Conservation (phyloP, 345 rosid genomes). For the Gossypium longicalyx region DNA sequence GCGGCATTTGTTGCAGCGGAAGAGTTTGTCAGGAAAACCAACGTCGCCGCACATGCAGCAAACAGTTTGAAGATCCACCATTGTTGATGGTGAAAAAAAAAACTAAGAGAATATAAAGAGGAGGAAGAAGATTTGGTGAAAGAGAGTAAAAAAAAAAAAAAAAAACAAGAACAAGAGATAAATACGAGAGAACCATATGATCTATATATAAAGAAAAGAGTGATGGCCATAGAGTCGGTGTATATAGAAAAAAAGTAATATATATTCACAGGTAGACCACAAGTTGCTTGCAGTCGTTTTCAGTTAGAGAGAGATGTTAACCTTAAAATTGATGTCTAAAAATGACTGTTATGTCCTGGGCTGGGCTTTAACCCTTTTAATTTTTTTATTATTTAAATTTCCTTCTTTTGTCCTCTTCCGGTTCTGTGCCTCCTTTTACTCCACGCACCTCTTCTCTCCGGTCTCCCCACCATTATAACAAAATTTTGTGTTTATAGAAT, state of each 20-base stretch:
- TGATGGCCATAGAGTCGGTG: conserved; percentile 29
- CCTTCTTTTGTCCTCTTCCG: conserved; percentile 23
- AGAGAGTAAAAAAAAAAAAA: neutral
- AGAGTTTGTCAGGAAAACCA: conserved; percentile 91
- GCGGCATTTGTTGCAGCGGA: conserved; percentile 84
- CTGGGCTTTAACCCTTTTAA: neutral
- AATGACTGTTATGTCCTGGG: conserved; percentile 42
- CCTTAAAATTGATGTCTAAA: conserved; percentile 35
- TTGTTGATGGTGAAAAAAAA: conserved; percentile 16
- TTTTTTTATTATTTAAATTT: neutral
- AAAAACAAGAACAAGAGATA: conserved; percentile 7
- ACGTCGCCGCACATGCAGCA: conserved; percentile 99
- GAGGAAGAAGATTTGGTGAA: conserved; percentile 10
- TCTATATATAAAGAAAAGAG: conserved; percentile 14
- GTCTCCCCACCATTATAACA: neutral
- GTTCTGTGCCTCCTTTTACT: conserved; percentile 11
- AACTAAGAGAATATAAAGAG: no score
- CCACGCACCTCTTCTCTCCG: neutral
- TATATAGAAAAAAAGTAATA: neutral
- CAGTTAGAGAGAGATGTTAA: conserved; percentile 48
- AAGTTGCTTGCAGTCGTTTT: conserved; percentile 50
- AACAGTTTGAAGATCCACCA: conserved; percentile 80
- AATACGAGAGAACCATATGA: conserved; percentile 18
- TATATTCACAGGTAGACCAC: conserved; percentile 50
- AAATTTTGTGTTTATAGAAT: no score